These are phyloP conservation scores for Hysterangium stoloniferum DNA, from an alignment of 768 basidiomycete genomes.

Conservation along the genomic window DNA sequence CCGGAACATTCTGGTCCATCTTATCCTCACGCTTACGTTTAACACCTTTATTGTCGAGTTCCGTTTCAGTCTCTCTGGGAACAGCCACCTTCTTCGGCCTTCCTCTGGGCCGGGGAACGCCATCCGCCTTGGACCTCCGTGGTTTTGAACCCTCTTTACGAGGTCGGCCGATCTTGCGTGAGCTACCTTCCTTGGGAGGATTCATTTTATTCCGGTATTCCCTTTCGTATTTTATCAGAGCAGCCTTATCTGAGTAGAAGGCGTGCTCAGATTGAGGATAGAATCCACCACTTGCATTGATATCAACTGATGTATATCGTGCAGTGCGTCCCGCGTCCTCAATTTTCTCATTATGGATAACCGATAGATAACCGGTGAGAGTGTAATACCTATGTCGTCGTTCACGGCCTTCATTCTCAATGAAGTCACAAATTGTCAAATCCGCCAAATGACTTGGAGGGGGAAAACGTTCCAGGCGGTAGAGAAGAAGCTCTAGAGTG, in stretches of 20 bases:
- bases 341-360: slow-evolving; percentile 59
- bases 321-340: slow-evolving; percentile 34
- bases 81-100: too few relatives aligned
- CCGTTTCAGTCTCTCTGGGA: too few relatives aligned
- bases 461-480: slow-evolving; percentile 52
- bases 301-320: slow-evolving; percentile 38
- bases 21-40: too few relatives aligned
- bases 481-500: slow-evolving; percentile 74
- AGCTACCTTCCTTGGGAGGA: slow-evolving; percentile 44
- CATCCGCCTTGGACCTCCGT: too few relatives aligned
- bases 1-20: too few relatives aligned
- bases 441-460: slow-evolving; percentile 70
- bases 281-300: slow-evolving; percentile 50
- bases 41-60: too few relatives aligned
- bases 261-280: slow-evolving; percentile 29
- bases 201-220: slow-evolving; percentile 17
- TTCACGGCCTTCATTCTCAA: slow-evolving; percentile 81
- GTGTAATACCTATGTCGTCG: slow-evolving; percentile 83
- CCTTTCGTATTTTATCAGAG: slow-evolving; percentile 28
- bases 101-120: too few relatives aligned
- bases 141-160: slow-evolving; percentile 10
- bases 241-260: slow-evolving; percentile 47
- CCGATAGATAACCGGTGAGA: slow-evolving; percentile 52
- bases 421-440: slow-evolving; percentile 57
- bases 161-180: slow-evolving; percentile 32